Base-by-base conservation (phyloP, 257 asterid species). In the Solanum piurae region DNA sequence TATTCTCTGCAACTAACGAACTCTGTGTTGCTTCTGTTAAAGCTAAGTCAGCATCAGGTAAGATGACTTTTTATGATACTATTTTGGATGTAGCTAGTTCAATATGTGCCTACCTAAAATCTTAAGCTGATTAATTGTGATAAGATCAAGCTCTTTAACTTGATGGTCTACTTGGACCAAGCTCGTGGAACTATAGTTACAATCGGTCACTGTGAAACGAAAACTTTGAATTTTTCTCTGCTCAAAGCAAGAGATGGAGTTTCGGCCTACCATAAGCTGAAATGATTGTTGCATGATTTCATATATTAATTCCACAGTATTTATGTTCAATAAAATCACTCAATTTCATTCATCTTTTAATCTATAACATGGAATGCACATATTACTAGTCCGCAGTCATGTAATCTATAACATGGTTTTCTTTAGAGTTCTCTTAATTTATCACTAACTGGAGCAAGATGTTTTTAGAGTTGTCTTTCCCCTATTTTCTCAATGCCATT, bases 1-100 rank as follows among this genome's bases (percentile, higher is more conserved):
- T 96, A 91, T 90, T 90, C 89, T 92, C 99, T 91, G 98, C 96
- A 86, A 89, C 98, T 87, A 94, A 93, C 88, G 99, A 97, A 88
- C 99, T 96, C 90, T 90, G 90, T 85, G 52, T 92, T 88, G 98
- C 98, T 90, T 93, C 98, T 86, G 93, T 85, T 73, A 97, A 92
- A 89, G 98, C 95, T 62, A 94, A 91, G 91, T 90, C 98, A 25
- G 95, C 96, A 89, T 95, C 99, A 94, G 99, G 99, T 97, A 89
- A 92, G 72, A 82, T 79, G 75, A 60, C 72, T 37, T 38, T 37
- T 38, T 37, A 52, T 87, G 83, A 31, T 49, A 20, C 44, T 82
- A 46, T 82, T 9, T 82, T 37, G 18, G 23, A 40, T 40, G 62
- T 77, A 40, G 46, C 60, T 76, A 12, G 36, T 77, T 77, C 84